Base-by-base conservation (phyloP, 306 rosid genomes). In the Begonia peltatifolia region DNA sequence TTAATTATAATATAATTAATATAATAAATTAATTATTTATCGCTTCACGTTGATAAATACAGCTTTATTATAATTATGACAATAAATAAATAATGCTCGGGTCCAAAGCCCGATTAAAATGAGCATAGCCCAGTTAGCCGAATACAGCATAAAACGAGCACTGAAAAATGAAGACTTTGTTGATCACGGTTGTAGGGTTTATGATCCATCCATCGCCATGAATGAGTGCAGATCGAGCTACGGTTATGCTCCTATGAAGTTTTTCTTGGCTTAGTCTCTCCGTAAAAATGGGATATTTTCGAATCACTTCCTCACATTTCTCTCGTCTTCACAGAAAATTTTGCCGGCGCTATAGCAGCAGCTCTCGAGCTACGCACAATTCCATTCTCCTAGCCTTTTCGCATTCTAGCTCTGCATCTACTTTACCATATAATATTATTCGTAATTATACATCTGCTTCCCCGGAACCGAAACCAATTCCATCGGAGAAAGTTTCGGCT, bases 261-360 rank as follows among this genome's bases (percentile, higher is more conserved):
- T 47, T 25, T 20, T 46, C 14, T 63, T 23, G 35, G 14, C 55
- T 11, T 36, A 35, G 2, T 3, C 2, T 41, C 12, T 48, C 4
- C 41, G 6, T 0, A 2, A 66, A 55, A 42, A 88, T 88, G 97
- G 80, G 78, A 55, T 51, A 63, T 75, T 68, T 68, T 1, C 89
- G 77, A n/a, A 66, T 74, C 58, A 42, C 65, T 43, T 54, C 80
- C 67, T 36, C 70, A 9, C 72, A 60, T 14, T 44, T 83, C 12
- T 65, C 79, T 15, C 73, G 41, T 41, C 46, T 75, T 60, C 70
- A 55, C 25, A 74, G 58, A 82, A 59, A 77, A 58, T 58, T 68
- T 14, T 44, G 38, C 48, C 83, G 59, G 58, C 71, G 46, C 68
- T 75, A 74, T 52, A 46, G 4, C 67, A 64, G 59, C 54, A 2